phyloP scores from a whole-genome alignment of 345 rosid species.

The Corchorus olitorius region DNA sequence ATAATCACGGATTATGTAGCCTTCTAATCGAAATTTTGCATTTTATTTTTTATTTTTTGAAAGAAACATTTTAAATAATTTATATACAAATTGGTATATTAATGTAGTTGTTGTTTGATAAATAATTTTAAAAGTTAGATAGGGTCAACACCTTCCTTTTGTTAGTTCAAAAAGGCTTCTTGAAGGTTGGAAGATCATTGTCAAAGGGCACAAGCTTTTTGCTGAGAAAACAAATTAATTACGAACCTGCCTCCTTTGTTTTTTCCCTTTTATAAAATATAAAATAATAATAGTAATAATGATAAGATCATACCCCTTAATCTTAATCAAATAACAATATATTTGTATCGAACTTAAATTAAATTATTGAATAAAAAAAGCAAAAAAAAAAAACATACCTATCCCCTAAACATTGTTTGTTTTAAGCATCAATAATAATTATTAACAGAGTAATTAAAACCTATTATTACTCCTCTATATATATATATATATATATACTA shows the following conservation, averaged over 20 bases:
- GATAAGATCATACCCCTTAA: neutral
- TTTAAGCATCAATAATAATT: neutral
- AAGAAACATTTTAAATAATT: no score
- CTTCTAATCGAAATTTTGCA: neutral
- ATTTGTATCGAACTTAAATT: neutral
- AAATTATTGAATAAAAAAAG: neutral
- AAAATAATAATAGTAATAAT: neutral
- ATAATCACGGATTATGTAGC: neutral
- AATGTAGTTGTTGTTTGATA: neutral
- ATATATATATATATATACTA: no score
- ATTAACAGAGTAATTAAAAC: no score
- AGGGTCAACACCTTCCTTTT: neutral
- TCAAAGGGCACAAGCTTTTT: slow-evolving; percentile 24
- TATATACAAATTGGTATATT: no score
- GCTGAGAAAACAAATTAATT: slow-evolving; percentile 2
- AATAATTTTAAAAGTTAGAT: neutral
- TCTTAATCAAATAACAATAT: neutral
- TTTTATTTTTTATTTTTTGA: no score
- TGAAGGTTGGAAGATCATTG: slow-evolving; percentile 30
- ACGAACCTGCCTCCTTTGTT: slow-evolving; percentile 24
- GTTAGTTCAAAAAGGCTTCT: neutral
- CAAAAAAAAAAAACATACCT: neutral
- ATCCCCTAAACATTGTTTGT: neutral
- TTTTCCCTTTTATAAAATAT: slow-evolving; percentile 2
- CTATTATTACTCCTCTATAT: no score